A percentile compares a stretch with the other conserved stretches of the same genome.
Evolutionary conservation across 768 basidiomycete species (phyloP).

Genomic region (Tremella yokohamensis): DNA sequence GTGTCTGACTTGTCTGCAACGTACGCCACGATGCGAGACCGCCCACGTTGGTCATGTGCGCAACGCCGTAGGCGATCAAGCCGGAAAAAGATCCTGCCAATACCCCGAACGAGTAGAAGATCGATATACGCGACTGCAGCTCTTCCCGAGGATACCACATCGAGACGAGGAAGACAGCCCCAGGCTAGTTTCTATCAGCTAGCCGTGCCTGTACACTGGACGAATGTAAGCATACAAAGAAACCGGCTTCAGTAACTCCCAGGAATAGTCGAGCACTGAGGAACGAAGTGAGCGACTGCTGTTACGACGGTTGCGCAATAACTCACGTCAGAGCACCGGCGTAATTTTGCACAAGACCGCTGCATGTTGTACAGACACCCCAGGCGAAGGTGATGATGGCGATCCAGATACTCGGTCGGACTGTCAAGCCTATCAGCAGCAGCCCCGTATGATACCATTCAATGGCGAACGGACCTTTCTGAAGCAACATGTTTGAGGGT

Average conservation of each 20-base stretch:
- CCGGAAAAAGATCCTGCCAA: not conserved
- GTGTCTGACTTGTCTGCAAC: not conserved
- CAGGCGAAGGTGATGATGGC: not conserved
- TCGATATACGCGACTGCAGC: not conserved
- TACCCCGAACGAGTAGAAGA: not conserved
- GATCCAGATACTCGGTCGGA: not conserved
- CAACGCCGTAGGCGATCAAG: conserved; percentile 1
- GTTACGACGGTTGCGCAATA: not conserved
- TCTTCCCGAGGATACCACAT: conserved; percentile 3
- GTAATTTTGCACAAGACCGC: not conserved
- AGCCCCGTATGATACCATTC: not conserved
- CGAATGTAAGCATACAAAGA: not conserved
- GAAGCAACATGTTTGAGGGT: not conserved
- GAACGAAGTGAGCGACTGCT: not conserved
- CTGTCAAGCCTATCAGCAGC: not conserved
- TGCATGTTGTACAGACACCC: not conserved
- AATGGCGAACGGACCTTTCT: not conserved
- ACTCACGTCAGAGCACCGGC: not conserved
- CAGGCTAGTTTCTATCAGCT: not conserved
- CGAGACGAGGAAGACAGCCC: not conserved
- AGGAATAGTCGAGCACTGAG: not conserved
- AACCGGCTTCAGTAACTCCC: not conserved
- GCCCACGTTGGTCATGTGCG: not conserved
- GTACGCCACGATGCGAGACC: conserved; percentile 5
- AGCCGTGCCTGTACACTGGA: not conserved